Evolutionary conservation across 148 eudicot species (phyloP).

Genomic region (Persicaria tinctoria): DNA sequence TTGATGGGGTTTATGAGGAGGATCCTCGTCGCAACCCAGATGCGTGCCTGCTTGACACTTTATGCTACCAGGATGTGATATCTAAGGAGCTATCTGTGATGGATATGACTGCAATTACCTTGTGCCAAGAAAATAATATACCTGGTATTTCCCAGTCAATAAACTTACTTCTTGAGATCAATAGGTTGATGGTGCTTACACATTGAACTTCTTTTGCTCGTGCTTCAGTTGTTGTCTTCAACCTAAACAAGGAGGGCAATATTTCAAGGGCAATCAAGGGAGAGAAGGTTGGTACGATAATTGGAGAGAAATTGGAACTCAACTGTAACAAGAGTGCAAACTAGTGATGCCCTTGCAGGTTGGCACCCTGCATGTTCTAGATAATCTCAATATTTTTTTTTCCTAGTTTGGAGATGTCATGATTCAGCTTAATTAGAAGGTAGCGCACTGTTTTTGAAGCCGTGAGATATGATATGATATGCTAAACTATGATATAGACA

Average conservation of each 20-base stretch:
- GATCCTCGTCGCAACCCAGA: conserved; percentile 74
- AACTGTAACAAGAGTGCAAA: conserved; percentile 23
- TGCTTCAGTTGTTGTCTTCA: conserved; percentile 75
- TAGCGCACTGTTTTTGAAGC: not conserved
- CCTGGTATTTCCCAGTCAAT: conserved; percentile 44
- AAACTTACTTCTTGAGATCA: not conserved
- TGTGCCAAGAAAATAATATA: conserved; percentile 95
- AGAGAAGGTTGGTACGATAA: conserved; percentile 88
- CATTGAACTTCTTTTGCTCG: not conserved
- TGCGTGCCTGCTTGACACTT: conserved; percentile 65
- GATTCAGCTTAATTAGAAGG: not conserved
- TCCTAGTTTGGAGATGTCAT: not conserved
- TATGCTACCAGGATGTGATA: conserved; percentile 86
- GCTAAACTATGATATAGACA: not conserved
- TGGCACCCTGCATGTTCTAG: not conserved
- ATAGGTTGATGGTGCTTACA: not conserved
- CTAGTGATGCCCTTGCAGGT: not conserved
- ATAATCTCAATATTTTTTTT: not conserved
- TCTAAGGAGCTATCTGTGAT: conserved; percentile 86
- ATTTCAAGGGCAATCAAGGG: conserved; percentile 83
- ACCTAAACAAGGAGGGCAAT: conserved; percentile 73
- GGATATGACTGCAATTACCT: conserved; percentile 97
- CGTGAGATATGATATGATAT: not conserved
- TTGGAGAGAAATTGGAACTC: conserved; percentile 48
- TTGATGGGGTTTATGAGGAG: conserved; percentile 86